Conservation (phyloP, 2,329 filamentous ascomycete genomes). For the Alternaria sp. region DNA sequence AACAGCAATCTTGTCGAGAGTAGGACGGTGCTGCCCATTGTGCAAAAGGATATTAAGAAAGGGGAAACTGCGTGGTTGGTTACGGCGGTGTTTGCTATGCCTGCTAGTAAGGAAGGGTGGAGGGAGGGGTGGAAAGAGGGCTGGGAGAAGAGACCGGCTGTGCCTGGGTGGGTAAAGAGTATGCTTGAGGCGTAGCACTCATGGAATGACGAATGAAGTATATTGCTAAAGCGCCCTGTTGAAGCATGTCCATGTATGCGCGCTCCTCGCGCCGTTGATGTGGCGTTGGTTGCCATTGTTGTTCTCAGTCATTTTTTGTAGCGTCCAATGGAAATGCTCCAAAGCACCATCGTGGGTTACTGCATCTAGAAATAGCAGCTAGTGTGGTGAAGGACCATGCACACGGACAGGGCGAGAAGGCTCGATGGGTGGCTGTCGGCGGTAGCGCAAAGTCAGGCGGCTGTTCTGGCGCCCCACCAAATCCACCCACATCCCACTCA, state of each 20-base stretch:
- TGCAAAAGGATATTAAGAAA: conserved; percentile 67
- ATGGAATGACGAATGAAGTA: not conserved
- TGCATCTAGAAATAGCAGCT: too few relatives aligned
- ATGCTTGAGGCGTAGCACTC: conserved; percentile 55
- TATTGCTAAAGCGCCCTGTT: not conserved
- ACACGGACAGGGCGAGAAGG: too few relatives aligned
- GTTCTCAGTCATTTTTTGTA: not conserved
- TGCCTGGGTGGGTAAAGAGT: conserved; percentile 68
- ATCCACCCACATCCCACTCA: conserved; percentile 12
- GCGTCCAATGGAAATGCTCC: not conserved
- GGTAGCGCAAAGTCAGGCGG: conserved; percentile 19
- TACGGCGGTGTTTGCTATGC: conserved; percentile 75
- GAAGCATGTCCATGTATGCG: not conserved
- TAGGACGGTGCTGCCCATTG: conserved; percentile 73
- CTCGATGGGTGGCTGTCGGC: too few relatives aligned
- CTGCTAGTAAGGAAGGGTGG: conserved; percentile 62
- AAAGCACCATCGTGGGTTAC: not conserved
- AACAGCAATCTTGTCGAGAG: conserved; percentile 80
- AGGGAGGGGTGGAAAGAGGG: conserved; percentile 52
- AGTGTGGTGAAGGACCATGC: conserved; percentile 3
- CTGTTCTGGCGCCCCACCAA: conserved; percentile 16
- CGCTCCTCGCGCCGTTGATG: not conserved
- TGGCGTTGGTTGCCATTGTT: not conserved
- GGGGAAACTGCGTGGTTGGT: conserved; percentile 72
- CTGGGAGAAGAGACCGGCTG: conserved; percentile 66